Conservation (phyloP, 306 rosid genomes). For the Luffa aegyptiaca region DNA sequence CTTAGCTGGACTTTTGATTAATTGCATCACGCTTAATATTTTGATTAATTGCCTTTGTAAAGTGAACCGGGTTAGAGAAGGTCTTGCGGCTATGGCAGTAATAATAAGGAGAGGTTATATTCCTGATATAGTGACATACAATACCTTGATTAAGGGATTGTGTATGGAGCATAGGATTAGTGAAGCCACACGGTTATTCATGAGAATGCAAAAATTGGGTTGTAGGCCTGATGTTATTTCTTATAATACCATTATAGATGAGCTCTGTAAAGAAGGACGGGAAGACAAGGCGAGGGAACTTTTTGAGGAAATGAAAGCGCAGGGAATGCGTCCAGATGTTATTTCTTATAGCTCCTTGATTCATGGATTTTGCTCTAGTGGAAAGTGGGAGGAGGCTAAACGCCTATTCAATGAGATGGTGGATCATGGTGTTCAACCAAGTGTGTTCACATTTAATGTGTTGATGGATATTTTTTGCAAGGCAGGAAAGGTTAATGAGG, state of each 20-base stretch:
- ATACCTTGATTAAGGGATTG: conserved; percentile 28
- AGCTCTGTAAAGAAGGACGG: conserved; percentile 38
- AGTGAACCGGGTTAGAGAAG: conserved; percentile 18
- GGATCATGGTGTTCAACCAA: conserved; percentile 34
- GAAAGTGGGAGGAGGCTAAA: conserved; percentile 30
- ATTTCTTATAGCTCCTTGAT: conserved; percentile 28
- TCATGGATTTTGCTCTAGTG: no score
- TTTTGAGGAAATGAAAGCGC: conserved; percentile 35
- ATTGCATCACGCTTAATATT: conserved; percentile 17
- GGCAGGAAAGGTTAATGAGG: conserved; percentile 24
- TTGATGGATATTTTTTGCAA: conserved; percentile 24
- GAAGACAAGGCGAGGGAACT: conserved; percentile 29
- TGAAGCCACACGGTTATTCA: conserved; percentile 22
- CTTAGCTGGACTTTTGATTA: conserved; percentile 11
- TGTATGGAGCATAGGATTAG: conserved; percentile 28
- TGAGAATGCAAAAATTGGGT: conserved; percentile 21
- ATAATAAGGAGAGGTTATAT: conserved; percentile 23
- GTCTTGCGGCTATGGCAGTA: conserved; percentile 16
- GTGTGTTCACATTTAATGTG: conserved; percentile 28
- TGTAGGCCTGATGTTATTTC: conserved; percentile 22
- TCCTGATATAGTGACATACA: conserved; percentile 20
- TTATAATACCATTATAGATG: conserved; percentile 24
- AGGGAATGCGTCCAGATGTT: no score
- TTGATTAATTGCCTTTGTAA: conserved; percentile 29
- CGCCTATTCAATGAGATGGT: conserved; percentile 35